A percentile compares a stretch with the other conserved stretches of the same genome.
Conservation (phyloP, 805 yeast species). For the Candida ipomoeae region DNA sequence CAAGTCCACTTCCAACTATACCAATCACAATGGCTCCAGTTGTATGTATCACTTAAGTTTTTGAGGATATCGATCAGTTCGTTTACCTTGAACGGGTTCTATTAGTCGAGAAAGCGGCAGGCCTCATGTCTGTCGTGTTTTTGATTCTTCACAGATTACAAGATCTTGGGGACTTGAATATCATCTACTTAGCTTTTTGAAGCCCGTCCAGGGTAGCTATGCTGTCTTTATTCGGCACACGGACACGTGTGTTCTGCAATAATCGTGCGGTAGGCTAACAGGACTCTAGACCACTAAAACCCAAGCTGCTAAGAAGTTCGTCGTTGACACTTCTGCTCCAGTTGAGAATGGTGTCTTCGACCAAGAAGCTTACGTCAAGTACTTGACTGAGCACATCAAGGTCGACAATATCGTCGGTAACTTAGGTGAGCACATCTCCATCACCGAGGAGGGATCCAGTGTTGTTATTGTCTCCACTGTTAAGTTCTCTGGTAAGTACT, state of each 20-base stretch:
- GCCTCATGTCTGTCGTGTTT: background rate
- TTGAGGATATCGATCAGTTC: conserved; percentile 24
- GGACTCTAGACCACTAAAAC: conserved; percentile 67
- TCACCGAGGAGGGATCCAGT: conserved; percentile 81
- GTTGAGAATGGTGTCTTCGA: conserved; percentile 96
- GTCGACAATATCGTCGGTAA: conserved; percentile 94
- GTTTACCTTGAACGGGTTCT: conserved; percentile 37
- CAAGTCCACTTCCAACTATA: conserved; percentile 4
- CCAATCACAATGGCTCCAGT: conserved; percentile 77
- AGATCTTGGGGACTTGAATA: conserved; percentile 1
- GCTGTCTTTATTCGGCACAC: conserved; percentile 39
- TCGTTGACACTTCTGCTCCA: conserved; percentile 95
- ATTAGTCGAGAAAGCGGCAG: background rate
- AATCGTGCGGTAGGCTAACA: conserved; percentile 74
- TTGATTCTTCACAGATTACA: background rate
- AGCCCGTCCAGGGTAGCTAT: conserved; percentile 46
- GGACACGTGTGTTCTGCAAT: conserved; percentile 19
- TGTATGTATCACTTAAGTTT: conserved; percentile 53
- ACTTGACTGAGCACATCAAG: conserved; percentile 98
- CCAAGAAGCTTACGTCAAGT: conserved; percentile 96
- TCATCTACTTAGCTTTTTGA: conserved; percentile 14
- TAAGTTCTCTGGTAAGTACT: conserved; percentile 99
- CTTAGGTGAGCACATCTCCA: conserved; percentile 92
- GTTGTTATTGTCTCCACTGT: conserved; percentile 86
- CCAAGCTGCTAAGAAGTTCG: conserved; percentile 79